Percentiles rank a stretch among this genome's conserved stretches.
phyloP scores from a whole-genome alignment of 1,139 yeast genomes.

The Nematodospora anomalae region DNA sequence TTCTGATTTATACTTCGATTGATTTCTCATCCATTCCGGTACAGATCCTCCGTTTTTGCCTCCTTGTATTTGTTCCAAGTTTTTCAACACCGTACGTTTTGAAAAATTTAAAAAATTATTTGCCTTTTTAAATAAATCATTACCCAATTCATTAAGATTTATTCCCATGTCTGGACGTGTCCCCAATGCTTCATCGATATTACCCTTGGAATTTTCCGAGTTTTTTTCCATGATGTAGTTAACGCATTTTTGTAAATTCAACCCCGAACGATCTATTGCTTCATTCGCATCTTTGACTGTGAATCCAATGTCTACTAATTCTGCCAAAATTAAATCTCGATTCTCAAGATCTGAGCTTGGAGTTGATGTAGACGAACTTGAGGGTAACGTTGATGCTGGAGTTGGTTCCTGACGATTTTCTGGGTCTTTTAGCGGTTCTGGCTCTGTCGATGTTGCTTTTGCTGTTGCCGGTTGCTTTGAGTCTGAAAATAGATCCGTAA shows the following conservation, averaged over 20 bases:
- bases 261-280: conserved; percentile 60
- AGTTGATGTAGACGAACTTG: neutral
- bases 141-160: conserved; percentile 59
- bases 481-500: conserved; percentile 37
- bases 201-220: conserved; percentile 18
- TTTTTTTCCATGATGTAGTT: conserved; percentile 56
- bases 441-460: neutral
- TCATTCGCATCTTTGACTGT: conserved; percentile 57
- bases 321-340: conserved; percentile 61
- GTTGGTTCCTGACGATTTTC: conserved; percentile 3
- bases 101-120: conserved; percentile 62
- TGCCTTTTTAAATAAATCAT: conserved; percentile 64
- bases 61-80: conserved; percentile 59
- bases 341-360: conserved; percentile 3
- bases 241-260: conserved; percentile 65
- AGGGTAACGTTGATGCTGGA: conserved; percentile 1
- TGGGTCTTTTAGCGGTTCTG: conserved; percentile 1
- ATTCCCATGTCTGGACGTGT: conserved; percentile 15
- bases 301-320: conserved; percentile 79
- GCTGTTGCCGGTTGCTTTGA: conserved; percentile 12
- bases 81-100: conserved; percentile 59
- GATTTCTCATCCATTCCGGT: conserved; percentile 82
- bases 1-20: conserved; percentile 46
- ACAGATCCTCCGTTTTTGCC: conserved; percentile 33
- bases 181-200: conserved; percentile 16